phyloP scores from a whole-genome alignment of 2,329 filamentous ascomycete genomes.

The Ophiocordyceps robertsii region DNA sequence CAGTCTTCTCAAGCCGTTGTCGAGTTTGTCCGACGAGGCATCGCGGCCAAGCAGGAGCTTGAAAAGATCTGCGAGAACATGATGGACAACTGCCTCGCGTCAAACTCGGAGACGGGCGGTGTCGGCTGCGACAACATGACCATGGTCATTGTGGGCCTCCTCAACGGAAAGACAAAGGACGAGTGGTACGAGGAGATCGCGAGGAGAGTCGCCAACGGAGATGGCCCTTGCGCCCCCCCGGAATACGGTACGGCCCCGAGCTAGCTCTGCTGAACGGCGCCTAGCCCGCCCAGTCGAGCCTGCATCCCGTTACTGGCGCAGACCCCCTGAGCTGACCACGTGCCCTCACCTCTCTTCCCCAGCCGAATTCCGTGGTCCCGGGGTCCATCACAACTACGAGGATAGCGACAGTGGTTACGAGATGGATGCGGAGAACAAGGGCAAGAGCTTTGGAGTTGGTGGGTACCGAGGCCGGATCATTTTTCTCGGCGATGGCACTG shows the following conservation, averaged over 20 bases:
- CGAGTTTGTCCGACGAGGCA: constrained; percentile 92
- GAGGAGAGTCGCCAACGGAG: constrained; percentile 86
- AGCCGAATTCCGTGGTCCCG: constrained; percentile 79
- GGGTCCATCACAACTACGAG: constrained; percentile 71
- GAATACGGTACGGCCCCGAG: constrained; percentile 83
- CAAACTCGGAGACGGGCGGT: constrained; percentile 93
- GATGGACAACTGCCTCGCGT: constrained; percentile 99
- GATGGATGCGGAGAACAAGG: constrained; percentile 54
- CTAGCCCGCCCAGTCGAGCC: not conserved
- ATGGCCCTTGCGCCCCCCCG: constrained; percentile 94
- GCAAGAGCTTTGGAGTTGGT: constrained; percentile 49
- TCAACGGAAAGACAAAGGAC: constrained; percentile 86
- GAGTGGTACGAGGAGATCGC: constrained; percentile 97
- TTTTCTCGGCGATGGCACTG: constrained; percentile 87
- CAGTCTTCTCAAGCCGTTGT: constrained; percentile 95
- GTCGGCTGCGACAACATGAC: constrained; percentile 99
- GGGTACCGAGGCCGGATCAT: constrained; percentile 80
- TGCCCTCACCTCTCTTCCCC: constrained; percentile 7
- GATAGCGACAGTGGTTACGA: constrained; percentile 69
- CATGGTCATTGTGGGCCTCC: constrained; percentile 79
- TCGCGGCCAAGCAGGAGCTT: constrained; percentile 90
- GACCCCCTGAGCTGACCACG: constrained; percentile 9
- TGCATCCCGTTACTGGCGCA: constrained; percentile 6
- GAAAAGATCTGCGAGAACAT: constrained; percentile 98
- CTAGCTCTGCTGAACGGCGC: constrained; percentile 9